Conservation (phyloP, 2,329 filamentous ascomycete species). For the Aspergillus amoenus region DNA sequence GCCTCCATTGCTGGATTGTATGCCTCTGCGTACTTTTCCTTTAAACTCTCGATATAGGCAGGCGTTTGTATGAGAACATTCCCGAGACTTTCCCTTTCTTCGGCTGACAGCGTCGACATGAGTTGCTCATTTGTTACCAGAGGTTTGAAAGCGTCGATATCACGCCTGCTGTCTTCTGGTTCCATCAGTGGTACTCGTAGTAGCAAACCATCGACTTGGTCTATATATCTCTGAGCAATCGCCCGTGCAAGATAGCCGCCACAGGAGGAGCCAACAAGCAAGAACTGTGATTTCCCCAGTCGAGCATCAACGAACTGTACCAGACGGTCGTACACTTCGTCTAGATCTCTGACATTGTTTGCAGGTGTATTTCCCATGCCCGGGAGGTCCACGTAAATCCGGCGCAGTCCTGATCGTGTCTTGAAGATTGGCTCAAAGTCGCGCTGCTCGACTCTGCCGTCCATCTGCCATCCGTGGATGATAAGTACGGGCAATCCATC, state of each 20-base stretch:
- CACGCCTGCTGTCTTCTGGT: slow-evolving; percentile 22
- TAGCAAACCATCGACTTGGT: slow-evolving; percentile 27
- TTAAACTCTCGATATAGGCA: slow-evolving; percentile 22
- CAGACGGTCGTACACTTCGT: slow-evolving; percentile 27
- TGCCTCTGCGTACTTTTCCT: slow-evolving; percentile 20
- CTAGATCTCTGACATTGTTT: slow-evolving; percentile 23
- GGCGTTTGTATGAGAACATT: slow-evolving; percentile 28
- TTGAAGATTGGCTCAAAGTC: slow-evolving; percentile 32
- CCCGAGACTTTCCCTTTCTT: slow-evolving; percentile 24
- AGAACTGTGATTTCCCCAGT: slow-evolving; percentile 23
- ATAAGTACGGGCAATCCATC: slow-evolving; percentile 28
- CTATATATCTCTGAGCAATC: slow-evolving; percentile 25
- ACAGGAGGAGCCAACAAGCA: slow-evolving; percentile 28
- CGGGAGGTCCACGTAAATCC: slow-evolving; percentile 32
- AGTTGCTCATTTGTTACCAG: slow-evolving; percentile 24
- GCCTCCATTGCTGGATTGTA: slow-evolving; percentile 19
- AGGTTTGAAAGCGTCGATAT: slow-evolving; percentile 26
- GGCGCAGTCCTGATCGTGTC: slow-evolving; percentile 18
- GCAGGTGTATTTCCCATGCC: slow-evolving; percentile 30
- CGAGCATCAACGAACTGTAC: slow-evolving; percentile 27
- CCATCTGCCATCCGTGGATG: slow-evolving; percentile 29
- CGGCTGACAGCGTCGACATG: slow-evolving; percentile 21
- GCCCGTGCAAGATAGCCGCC: slow-evolving; percentile 30
- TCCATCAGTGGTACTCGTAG: slow-evolving; percentile 30
- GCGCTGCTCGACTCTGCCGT: slow-evolving; percentile 20